Percentiles rank a stretch among this genome's conserved stretches.
These are phyloP conservation scores for Dispira simplex DNA, from an alignment of 192 early-diverging fungal genomes.

Conservation along the genomic window DNA sequence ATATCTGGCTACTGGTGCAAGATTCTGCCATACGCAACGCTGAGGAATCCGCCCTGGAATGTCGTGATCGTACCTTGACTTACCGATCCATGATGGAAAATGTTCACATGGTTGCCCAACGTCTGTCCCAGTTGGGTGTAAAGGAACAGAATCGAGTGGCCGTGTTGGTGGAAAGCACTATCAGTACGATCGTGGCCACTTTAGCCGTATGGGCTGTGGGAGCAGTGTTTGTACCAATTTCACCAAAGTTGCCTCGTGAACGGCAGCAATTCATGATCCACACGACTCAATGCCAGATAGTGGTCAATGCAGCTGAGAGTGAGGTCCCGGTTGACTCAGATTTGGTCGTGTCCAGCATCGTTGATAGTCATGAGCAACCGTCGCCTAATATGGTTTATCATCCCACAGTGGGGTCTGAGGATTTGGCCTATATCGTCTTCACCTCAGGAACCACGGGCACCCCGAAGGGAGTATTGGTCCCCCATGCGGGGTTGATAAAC, in stretches of 20 bases:
- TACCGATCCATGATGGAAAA: not conserved
- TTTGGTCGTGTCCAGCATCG: no score
- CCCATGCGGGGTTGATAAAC: not conserved
- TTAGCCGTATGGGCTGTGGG: not conserved
- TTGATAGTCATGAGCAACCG: no score
- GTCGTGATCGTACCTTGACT: not conserved
- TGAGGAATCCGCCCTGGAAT: not conserved
- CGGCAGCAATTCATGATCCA: slow-evolving; percentile 3
- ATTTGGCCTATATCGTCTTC: slow-evolving; percentile 1
- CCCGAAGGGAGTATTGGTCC: slow-evolving; percentile 19
- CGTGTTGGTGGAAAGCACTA: not conserved
- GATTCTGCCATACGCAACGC: not conserved
- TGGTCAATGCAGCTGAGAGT: not conserved
- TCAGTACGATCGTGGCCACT: not conserved
- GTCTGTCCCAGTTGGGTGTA: not conserved
- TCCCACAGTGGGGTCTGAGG: not conserved
- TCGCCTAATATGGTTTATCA: no score
- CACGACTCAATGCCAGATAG: not conserved
- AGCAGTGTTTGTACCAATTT: not conserved
- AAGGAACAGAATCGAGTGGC: not conserved
- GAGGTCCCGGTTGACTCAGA: no score
- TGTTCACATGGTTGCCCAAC: not conserved
- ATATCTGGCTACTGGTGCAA: not conserved
- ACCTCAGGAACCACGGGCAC: slow-evolving; percentile 21
- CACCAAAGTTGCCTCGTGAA: not conserved